phyloP scores from a whole-genome alignment of 192 early-diverging fungal species.

The Pilaira anomala region DNA sequence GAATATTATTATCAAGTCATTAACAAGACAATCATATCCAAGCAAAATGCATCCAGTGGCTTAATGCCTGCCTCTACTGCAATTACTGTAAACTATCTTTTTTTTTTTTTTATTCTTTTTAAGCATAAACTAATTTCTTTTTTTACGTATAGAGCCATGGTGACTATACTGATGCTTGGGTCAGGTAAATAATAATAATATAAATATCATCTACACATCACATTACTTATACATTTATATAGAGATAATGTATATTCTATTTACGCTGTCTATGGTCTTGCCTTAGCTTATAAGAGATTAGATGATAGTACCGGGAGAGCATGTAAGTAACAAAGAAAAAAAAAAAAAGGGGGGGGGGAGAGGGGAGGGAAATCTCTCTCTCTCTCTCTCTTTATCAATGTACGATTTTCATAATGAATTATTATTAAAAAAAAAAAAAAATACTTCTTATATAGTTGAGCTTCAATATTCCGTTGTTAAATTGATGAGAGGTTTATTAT shows the following conservation, averaged over 20 bases:
- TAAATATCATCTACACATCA: too few species aligned
- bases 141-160: constrained; percentile 56
- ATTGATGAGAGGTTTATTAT: constrained; percentile 78
- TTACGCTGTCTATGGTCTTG: constrained; percentile 74
- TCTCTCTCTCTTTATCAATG: too few species aligned
- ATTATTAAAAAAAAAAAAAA: not conserved
- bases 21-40: constrained; percentile 66
- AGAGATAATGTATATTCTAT: constrained; percentile 90
- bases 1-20: constrained; percentile 76
- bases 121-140: not conserved
- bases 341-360: not conserved
- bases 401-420: not conserved
- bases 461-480: constrained; percentile 82
- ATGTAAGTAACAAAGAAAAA: constrained; percentile 61
- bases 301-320: constrained; percentile 76
- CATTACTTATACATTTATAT: not conserved
- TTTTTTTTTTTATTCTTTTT: not conserved
- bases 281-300: constrained; percentile 75
- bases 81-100: constrained; percentile 58
- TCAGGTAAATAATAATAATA: constrained; percentile 70
- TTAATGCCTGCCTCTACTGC: constrained; percentile 87
- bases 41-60: constrained; percentile 75
- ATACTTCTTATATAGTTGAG: constrained; percentile 51
- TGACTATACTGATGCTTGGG: constrained; percentile 84
- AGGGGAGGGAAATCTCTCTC: too few species aligned